phyloP scores from a whole-genome alignment of 2,329 filamentous ascomycete genomes.

The Pseudogymnoascus sp. region DNA sequence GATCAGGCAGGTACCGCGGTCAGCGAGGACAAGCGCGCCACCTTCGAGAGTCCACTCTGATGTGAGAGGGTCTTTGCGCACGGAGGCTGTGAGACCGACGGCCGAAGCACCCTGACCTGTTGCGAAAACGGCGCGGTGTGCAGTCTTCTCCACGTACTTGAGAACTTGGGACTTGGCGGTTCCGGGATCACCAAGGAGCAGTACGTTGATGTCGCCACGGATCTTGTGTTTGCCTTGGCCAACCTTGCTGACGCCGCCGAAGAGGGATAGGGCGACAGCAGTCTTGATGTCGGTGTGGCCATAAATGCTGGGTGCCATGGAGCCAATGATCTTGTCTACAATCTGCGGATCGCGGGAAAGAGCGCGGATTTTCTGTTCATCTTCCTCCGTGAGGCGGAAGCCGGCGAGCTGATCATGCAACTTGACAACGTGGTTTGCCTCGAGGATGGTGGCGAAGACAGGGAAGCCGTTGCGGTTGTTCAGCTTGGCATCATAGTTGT shows the following conservation, averaged over 20 bases:
- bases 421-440: constrained; percentile 96
- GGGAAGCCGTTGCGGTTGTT: constrained; percentile 99
- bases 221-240: constrained; percentile 85
- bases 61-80: constrained; percentile 88
- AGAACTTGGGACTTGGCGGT: constrained; percentile 96
- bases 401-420: constrained; percentile 95
- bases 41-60: constrained; percentile 97
- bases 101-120: constrained; percentile 96
- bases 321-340: constrained; percentile 83
- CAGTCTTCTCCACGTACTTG: constrained; percentile 96
- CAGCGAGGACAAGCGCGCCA: constrained; percentile 87
- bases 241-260: constrained; percentile 87
- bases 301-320: constrained; percentile 95
- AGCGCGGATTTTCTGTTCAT: constrained; percentile 81
- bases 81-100: constrained; percentile 93
- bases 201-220: constrained; percentile 94
- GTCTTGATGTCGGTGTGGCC: constrained; percentile 97
- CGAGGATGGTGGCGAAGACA: constrained; percentile 93
- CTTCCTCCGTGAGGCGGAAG: constrained; percentile 89
- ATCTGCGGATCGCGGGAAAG: constrained; percentile 86
- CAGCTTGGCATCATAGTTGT: constrained; percentile 94
- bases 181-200: constrained; percentile 91
- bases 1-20: constrained; percentile 90
- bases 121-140: constrained; percentile 92
- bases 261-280: constrained; percentile 84